Base-by-base conservation (phyloP, 108 stramenopile genomes). In the Pseudonitzschia pungens region DNA sequence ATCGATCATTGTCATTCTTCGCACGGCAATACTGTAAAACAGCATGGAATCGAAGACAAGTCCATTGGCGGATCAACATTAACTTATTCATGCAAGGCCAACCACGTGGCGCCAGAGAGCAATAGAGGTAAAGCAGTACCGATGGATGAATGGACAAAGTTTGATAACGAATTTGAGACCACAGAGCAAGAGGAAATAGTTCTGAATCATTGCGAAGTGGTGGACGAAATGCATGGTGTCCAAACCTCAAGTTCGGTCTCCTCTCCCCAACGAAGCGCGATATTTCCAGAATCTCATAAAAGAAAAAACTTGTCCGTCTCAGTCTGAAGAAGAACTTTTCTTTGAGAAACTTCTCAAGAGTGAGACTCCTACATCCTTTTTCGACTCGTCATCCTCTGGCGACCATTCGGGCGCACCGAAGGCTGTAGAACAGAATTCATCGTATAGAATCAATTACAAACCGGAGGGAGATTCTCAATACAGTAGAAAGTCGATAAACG, bases 311-410 rank as follows among this genome's bases (percentile, higher is more conserved):
- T 18, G 14, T 48, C 45, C 14, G 45, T 48, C 45, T 18, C 18
- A 14, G 5, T 11, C 45, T 18, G 45, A 48, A 18, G 7, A 48
- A 14, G 45, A 0, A 18, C 4, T 9, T 10, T 65, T 28, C 33
- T 63, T 63, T 20, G 40, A 32, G 41, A 65, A 65, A 2, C 64
- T 65, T 65, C 64, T 65, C n/a, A 14, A 20, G 33, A 65, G 29
- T 41, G 10, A 65, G 36, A 40, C 41, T 32, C 21, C 40, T 4
- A 21, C 64, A 26, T 22, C 64, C 33, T 15, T 15, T 10, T 41
- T n/a, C 15, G 36, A 65, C 21, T 12, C 22, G 4, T 21, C 11
- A 12, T 65, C 64, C 33, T 42, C 14, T 41, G 32, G 21, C 36
- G 21, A 4, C n/a, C 22, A 33, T 40, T 43, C n/a, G 26, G 41